Base-by-base conservation (phyloP, 345 rosid species). In the Nasturtium officinale region DNA sequence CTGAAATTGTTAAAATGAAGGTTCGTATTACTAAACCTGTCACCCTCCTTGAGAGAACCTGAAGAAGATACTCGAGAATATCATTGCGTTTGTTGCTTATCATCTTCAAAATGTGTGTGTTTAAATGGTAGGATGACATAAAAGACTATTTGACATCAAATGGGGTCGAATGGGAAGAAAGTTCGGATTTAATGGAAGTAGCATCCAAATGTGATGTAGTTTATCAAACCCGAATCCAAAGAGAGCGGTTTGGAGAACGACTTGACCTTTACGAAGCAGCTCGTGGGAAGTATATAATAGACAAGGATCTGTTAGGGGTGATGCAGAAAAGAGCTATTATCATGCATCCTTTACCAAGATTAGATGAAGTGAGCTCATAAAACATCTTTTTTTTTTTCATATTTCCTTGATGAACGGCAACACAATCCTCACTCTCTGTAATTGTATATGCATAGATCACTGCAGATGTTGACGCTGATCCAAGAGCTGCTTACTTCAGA, bases 341-440 rank as follows among this genome's bases (percentile, higher is more conserved):
- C 67, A 87, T 91, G 99, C 98, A 95, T 73, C 98, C 98, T 75
- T 89, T 95, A 52, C 99, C 99, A 0, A 85, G 98, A 82, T 89
- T 95, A 7, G 98, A 95, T 40, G 97, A 95, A 91, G 98, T 88
- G 57, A 78, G 71, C 25, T 69, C 51, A 11, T 0, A 30, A 9
- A 30, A 13, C 30, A 11, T 8, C 18, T 20, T 5, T 20, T 25
- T 1, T n/a, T 11, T 23, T 30, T 29, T 50, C 30, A 0, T 64
- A 29, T 12, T 3, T 13, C 56, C 51, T 40, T 6, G 42, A 28
- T 30, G 50, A 30, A 42, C 3, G 3, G 0, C 2, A 0, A 26
- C 43, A 33, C 48, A 32, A 28, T 18, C 37, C 59, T 43, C 57
- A 69, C 21, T 72, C 16, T 46, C 11, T 65, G 15, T 40, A 17